Conservation (phyloP, 164 flowering plant genomes). For the Magnolia changhungtana region DNA sequence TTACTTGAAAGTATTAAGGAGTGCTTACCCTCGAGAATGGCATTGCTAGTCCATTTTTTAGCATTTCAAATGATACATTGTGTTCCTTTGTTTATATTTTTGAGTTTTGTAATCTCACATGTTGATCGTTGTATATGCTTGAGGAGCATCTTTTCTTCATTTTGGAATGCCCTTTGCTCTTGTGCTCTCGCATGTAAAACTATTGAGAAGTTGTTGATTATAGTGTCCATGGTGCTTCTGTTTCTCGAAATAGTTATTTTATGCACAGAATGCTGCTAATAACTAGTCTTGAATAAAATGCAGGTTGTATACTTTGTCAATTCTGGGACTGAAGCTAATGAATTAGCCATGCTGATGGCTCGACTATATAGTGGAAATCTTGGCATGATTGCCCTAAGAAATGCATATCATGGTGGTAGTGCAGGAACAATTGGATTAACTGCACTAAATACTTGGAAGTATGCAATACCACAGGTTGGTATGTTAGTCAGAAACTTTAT, state of each 20-base stretch:
- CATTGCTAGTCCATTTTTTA: background rate
- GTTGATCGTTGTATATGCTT: background rate
- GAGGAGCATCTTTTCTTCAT: background rate
- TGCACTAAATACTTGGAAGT: conserved; percentile 94
- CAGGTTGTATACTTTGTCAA: conserved; percentile 95
- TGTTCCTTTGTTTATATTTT: background rate
- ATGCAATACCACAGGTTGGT: conserved; percentile 89
- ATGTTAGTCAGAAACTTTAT: background rate
- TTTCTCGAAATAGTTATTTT: background rate
- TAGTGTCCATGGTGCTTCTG: background rate
- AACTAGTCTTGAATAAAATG: conserved; percentile 14
- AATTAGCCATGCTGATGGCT: conserved; percentile 96
- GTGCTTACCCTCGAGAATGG: background rate
- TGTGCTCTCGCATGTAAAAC: background rate
- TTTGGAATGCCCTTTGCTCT: background rate
- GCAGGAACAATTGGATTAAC: conserved; percentile 81
- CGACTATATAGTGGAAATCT: conserved; percentile 79
- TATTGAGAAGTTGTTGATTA: background rate
- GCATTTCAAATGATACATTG: background rate
- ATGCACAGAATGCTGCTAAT: background rate
- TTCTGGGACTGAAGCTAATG: conserved; percentile 98
- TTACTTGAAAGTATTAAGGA: too few relatives aligned
- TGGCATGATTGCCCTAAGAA: conserved; percentile 87
- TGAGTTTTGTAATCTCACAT: background rate
- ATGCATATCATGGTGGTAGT: conserved; percentile 99